These are phyloP conservation scores for Emericellopsis atlantica DNA, from an alignment of 2,329 filamentous ascomycete genomes.

Conservation along the genomic window DNA sequence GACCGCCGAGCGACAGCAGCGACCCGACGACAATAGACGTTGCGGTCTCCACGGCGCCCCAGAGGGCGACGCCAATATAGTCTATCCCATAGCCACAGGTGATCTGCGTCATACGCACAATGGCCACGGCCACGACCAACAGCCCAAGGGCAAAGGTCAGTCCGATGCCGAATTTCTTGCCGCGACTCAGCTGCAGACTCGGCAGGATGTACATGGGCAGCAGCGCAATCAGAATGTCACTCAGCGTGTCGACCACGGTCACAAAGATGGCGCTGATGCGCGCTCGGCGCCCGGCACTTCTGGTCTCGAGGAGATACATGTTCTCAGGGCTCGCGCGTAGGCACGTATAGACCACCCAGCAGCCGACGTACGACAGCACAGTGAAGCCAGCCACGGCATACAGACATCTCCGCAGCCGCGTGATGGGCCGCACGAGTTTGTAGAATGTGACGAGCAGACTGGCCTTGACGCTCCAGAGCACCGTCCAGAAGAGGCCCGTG, in stretches of 20 bases:
- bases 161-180: neutral
- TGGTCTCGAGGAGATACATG: constrained; percentile 3
- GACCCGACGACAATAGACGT: constrained; percentile 9
- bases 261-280: neutral
- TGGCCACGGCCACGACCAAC: constrained; percentile 4
- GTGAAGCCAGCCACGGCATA: constrained; percentile 7
- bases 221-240: neutral
- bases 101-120: constrained; percentile 9
- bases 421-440: constrained; percentile 7
- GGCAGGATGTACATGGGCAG: neutral
- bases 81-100: constrained; percentile 6
- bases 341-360: constrained; percentile 5
- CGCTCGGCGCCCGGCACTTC: neutral
- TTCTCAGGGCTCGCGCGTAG: constrained; percentile 4
- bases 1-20: constrained; percentile 7
- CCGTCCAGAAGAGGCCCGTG: constrained; percentile 10
- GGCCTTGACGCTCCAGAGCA: constrained; percentile 10
- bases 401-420: constrained; percentile 6
- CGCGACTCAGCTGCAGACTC: neutral
- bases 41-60: constrained; percentile 12
- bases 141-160: neutral
- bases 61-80: constrained; percentile 10
- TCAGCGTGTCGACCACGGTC: neutral
- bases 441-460: constrained; percentile 10
- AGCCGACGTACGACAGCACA: constrained; percentile 8